Percentiles rank a stretch among this genome's conserved stretches.
Conservation (phyloP, 2,329 filamentous ascomycete genomes). For the Talaromyces albobiverticillius region DNA sequence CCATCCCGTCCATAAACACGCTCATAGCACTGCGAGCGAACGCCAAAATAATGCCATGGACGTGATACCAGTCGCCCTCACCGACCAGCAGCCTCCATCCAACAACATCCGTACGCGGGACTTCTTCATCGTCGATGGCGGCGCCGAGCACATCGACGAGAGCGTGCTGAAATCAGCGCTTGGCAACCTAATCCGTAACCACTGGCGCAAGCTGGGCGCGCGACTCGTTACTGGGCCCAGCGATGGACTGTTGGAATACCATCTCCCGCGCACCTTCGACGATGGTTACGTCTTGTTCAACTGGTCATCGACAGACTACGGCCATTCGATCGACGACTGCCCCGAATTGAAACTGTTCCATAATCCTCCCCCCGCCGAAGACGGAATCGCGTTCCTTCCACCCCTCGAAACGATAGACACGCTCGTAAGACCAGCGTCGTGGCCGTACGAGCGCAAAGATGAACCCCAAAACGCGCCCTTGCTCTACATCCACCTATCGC, state of each 20-base stretch:
- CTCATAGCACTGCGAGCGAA: too few species aligned
- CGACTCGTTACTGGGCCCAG: background rate
- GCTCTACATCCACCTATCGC: background rate
- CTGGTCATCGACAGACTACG: background rate
- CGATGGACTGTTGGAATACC: slow-evolving; percentile 1
- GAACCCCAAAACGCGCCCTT: background rate
- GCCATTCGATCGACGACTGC: background rate
- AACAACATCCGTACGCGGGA: background rate
- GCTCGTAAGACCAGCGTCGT: background rate
- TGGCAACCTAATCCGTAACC: background rate
- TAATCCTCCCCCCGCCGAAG: background rate
- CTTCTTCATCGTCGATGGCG: slow-evolving; percentile 7
- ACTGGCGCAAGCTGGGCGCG: slow-evolving; percentile 7
- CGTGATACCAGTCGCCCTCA: background rate
- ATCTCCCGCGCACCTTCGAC: background rate
- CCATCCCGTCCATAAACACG: too few species aligned
- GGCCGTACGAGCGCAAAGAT: background rate
- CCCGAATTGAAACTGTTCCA: background rate
- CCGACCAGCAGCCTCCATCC: background rate
- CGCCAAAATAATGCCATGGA: too few species aligned
- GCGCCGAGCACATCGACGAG: background rate
- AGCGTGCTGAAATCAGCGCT: background rate
- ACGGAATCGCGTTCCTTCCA: background rate
- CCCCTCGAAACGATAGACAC: background rate
- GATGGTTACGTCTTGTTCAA: background rate